These are phyloP conservation scores for Andrographis paniculata DNA, from an alignment of 305 asterid genomes.

Conservation along the genomic window DNA sequence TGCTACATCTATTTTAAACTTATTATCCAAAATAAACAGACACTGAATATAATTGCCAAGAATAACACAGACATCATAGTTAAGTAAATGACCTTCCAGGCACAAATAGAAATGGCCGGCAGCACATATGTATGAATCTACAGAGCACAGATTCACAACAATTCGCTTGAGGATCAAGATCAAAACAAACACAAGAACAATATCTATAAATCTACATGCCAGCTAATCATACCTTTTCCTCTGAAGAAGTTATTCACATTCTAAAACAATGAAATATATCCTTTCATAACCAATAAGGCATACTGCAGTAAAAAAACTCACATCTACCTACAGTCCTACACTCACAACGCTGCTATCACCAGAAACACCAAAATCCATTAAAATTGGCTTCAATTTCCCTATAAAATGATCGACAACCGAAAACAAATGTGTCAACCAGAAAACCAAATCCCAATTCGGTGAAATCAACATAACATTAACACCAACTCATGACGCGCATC, in stretches of 20 bases:
- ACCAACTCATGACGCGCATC: background rate
- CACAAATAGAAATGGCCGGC: background rate
- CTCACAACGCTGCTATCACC: background rate
- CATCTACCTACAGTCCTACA: background rate
- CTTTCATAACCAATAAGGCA: background rate
- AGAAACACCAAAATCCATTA: no score
- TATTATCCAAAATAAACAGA: conserved; percentile 4
- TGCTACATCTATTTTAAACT: background rate
- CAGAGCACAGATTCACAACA: background rate
- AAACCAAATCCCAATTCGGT: background rate
- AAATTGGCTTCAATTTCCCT: no score
- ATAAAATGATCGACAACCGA: background rate
- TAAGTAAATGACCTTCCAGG: no score
- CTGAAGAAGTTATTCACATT: no score
- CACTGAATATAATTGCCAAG: background rate
- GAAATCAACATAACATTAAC: background rate
- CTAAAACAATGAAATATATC: no score
- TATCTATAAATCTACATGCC: background rate
- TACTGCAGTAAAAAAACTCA: background rate
- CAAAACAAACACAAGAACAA: background rate
- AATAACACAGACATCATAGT: background rate
- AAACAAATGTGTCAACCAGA: background rate
- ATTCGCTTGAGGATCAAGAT: no score
- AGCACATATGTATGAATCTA: background rate
- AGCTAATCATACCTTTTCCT: background rate